Conservation (phyloP, 176 grass and related monocot genomes). For the Pontederia crassipes region DNA sequence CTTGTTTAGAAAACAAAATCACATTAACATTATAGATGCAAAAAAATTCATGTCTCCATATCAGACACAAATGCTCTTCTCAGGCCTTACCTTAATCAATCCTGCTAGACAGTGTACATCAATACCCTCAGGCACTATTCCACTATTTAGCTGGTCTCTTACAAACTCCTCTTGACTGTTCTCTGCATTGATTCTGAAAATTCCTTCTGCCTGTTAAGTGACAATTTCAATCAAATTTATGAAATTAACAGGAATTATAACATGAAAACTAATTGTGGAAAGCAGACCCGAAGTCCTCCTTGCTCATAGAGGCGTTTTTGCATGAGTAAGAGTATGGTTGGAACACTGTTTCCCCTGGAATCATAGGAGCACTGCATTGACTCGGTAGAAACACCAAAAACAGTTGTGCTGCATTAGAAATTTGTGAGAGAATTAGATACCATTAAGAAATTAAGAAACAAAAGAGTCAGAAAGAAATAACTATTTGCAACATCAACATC, state of each 20-base stretch:
- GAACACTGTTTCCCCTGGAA: constrained; percentile 58
- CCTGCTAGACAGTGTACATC: constrained; percentile 78
- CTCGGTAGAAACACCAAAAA: constrained; percentile 73
- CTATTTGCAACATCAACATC: neutral
- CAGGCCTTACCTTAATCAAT: constrained; percentile 61
- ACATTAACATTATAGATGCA: too few relatives aligned
- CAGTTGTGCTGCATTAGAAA: constrained; percentile 39
- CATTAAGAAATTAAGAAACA: neutral
- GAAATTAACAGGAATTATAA: neutral
- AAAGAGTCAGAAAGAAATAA: neutral
- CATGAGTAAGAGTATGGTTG: constrained; percentile 66
- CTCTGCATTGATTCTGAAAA: constrained; percentile 75
- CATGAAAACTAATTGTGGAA: neutral
- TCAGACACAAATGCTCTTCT: neutral
- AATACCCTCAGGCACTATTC: constrained; percentile 35
- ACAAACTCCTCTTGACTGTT: constrained; percentile 45
- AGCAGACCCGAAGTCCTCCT: constrained; percentile 48
- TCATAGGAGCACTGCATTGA: constrained; percentile 75
- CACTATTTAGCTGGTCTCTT: constrained; percentile 53
- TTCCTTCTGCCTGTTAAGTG: constrained; percentile 51
- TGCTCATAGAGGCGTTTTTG: constrained; percentile 63
- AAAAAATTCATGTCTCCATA: neutral
- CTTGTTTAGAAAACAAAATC: too few relatives aligned
- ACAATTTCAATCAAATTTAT: neutral
- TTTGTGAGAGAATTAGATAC: constrained; percentile 3